These are phyloP conservation scores for Rubia balearica DNA, from an alignment of 305 asterid species.

Conservation along the genomic window DNA sequence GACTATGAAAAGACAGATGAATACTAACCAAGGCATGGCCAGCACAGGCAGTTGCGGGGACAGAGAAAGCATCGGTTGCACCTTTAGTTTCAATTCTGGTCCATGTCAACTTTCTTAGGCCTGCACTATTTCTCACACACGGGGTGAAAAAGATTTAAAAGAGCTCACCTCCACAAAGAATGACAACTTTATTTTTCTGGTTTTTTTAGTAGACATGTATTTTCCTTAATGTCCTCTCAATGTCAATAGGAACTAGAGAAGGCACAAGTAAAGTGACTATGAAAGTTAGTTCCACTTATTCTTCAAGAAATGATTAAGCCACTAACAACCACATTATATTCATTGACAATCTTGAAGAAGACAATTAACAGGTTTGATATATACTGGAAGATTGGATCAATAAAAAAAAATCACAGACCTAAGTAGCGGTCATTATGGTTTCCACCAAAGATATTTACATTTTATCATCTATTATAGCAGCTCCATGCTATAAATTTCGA, in stretches of 20 bases:
- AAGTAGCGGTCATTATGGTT: slow-evolving; percentile 94
- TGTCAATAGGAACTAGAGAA: neutral
- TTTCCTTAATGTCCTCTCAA: neutral
- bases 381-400: slow-evolving; percentile 13
- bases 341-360: neutral
- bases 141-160: neutral
- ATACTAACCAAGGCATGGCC: slow-evolving; percentile 43
- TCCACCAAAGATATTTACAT: slow-evolving; percentile 89
- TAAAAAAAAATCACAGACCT: slow-evolving; percentile 31
- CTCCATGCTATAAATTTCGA: slow-evolving; percentile 68
- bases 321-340: neutral
- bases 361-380: neutral
- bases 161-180: neutral
- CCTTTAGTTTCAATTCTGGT: slow-evolving; percentile 66
- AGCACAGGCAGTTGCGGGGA: slow-evolving; percentile 48
- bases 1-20: too few relatives aligned
- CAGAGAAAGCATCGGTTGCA: slow-evolving; percentile 33
- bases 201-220: neutral
- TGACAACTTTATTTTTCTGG: neutral
- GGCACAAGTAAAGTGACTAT: neutral
- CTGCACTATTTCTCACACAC: neutral
- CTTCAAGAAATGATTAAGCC: neutral
- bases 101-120: slow-evolving; percentile 42
- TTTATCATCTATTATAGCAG: slow-evolving; percentile 80
- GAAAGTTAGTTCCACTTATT: neutral